Base-by-base conservation (phyloP, 768 basidiomycete genomes). In the Tephrocybe sp. region DNA sequence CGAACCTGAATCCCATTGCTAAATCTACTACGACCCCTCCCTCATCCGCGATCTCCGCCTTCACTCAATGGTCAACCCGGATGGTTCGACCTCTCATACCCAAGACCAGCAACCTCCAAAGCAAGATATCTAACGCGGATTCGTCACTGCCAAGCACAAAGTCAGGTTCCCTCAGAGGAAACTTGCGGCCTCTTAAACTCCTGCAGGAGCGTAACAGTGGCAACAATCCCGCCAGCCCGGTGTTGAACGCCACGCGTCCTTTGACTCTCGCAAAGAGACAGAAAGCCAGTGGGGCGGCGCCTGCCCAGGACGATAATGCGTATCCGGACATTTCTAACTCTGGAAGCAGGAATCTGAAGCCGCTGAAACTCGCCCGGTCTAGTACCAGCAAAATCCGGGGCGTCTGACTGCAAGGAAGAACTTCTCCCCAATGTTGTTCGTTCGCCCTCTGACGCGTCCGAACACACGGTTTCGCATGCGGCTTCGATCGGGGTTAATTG, bases 371-470 rank as follows among this genome's bases (percentile, higher is more conserved):
- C 53, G 71, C 70, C 41, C 73, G 84, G 56, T 83, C 79, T 30
- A 84, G 87, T 55, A 86, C 86, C 28, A 75, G 72, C 62, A 85
- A 81, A 66, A 66, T 79, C 63, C 80, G 84, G 48, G 84, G 78
- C 40, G 59, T 74, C 49, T 73, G 85, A 56, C 72, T n/a, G 81
- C 60, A 76, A 76, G 65, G 68, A 65, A 33, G 84, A 84, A 69
- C 70, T 75, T 45, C 66, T 86, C 25, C 84, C 85, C 26, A 74
- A 78, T 34, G 73, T 84, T 48, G 74, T 86, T 47, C 73, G 84
- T 17, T 83, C 84, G 9, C 84, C 84, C 12, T 86, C 83, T 10
- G n/a, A n/a, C n/a, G 71, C 65, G 39, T 69, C 66, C 54, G 73
- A 80, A 42, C 73, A 75, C 53, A 68, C 66, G 48, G 64, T 17